These are phyloP conservation scores for Tetrastigma voinierianum DNA, from an alignment of 164 flowering plant species.

Conservation along the genomic window DNA sequence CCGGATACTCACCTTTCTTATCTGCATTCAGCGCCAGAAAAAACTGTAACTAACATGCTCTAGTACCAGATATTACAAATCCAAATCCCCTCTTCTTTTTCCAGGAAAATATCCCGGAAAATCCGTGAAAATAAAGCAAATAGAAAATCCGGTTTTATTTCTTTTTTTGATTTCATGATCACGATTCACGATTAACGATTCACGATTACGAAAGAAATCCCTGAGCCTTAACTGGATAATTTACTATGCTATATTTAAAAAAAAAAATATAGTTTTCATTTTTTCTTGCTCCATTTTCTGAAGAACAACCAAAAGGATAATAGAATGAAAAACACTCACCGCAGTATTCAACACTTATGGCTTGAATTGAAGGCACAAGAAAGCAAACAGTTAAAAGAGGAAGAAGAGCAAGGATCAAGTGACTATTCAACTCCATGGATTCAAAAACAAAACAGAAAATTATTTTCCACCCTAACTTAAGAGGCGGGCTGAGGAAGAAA, in stretches of 20 bases:
- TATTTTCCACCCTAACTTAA: no score
- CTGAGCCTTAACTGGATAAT: no score
- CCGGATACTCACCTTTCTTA: slow-evolving; percentile 20
- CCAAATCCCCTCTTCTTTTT: neutral
- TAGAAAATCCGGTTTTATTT: no score
- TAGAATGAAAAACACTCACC: slow-evolving; percentile 8
- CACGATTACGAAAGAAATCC: no score
- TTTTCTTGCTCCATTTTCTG: no score
- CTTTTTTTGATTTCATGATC: no score
- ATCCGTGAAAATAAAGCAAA: neutral
- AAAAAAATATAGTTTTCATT: neutral
- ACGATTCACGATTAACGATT: no score
- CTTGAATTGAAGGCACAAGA: slow-evolving; percentile 4
- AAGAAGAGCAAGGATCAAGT: neutral
- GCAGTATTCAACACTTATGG: slow-evolving; percentile 17
- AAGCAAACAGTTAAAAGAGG: slow-evolving; percentile 4
- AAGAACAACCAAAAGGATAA: neutral
- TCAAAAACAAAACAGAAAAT: neutral
- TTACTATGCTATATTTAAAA: neutral
- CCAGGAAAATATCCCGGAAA: neutral
- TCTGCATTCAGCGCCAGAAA: slow-evolving; percentile 13
- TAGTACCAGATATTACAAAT: neutral
- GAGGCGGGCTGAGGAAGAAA: no score
- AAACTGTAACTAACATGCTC: neutral
- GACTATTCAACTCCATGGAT: neutral